Evolutionary conservation across 2,329 filamentous ascomycete genomes (phyloP).

Genomic region (Shiraia bambusicola): DNA sequence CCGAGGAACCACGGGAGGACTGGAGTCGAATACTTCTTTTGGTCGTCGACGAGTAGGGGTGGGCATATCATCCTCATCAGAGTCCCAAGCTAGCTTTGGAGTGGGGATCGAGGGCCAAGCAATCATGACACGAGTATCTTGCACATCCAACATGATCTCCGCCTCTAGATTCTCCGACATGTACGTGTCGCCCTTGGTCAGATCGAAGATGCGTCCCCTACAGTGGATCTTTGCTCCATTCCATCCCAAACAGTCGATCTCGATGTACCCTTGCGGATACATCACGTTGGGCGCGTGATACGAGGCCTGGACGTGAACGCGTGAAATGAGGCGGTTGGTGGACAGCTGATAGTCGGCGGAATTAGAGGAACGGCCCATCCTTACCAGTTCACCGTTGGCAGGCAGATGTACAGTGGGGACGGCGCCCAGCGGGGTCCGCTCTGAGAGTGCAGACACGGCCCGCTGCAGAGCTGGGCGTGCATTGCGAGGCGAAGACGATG

Average conservation of each 20-base stretch:
- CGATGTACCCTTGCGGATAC: constrained; percentile 73
- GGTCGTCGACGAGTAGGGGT: constrained; percentile 37
- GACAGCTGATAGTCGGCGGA: constrained; percentile 95
- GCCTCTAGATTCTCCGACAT: constrained; percentile 82
- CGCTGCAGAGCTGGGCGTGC: constrained; percentile 58
- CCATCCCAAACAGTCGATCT: constrained; percentile 92
- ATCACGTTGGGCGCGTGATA: constrained; percentile 71
- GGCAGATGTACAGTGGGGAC: constrained; percentile 82
- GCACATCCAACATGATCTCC: constrained; percentile 93
- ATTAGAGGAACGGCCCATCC: constrained; percentile 91
- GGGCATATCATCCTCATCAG: constrained; percentile 60
- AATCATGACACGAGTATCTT: constrained; percentile 85
- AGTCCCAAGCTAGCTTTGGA: constrained; percentile 48
- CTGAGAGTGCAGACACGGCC: constrained; percentile 62
- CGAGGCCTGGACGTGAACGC: constrained; percentile 85
- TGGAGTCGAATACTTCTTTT: constrained; percentile 56
- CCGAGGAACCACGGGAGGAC: constrained; percentile 64
- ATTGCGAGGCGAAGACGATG: constrained; percentile 68
- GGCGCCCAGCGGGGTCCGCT: constrained; percentile 78
- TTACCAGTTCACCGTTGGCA: constrained; percentile 75
- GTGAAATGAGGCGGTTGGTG: constrained; percentile 86
- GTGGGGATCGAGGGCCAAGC: constrained; percentile 76
- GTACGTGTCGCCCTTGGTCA: constrained; percentile 86
- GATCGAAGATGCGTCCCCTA: constrained; percentile 80
- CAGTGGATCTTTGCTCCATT: constrained; percentile 93